Evolutionary conservation across 2,329 filamentous ascomycete genomes (phyloP).

Genomic region (Phialophora verrucosa): DNA sequence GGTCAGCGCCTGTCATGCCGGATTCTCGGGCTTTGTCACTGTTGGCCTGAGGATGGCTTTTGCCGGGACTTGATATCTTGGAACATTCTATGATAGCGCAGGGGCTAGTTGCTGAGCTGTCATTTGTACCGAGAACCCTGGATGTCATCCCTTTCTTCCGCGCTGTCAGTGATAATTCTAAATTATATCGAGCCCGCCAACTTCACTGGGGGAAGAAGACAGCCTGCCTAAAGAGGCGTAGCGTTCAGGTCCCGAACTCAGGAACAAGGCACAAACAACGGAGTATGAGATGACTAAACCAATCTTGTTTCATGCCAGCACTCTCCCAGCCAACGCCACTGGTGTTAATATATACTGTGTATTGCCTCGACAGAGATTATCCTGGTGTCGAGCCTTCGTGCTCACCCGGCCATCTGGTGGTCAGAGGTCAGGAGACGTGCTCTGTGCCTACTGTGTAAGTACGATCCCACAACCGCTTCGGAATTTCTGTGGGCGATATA

Average conservation of each 20-base stretch:
- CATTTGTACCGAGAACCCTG: neutral
- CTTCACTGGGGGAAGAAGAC: slow-evolving; percentile 15
- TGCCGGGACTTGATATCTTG: neutral
- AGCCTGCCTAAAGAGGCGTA: slow-evolving; percentile 15
- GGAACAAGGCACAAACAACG: neutral
- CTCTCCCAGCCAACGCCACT: neutral
- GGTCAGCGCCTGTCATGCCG: slow-evolving; percentile 1
- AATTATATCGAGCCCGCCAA: neutral
- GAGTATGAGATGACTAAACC: slow-evolving; percentile 4
- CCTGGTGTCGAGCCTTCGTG: neutral
- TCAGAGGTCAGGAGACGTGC: neutral
- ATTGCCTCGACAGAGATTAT: neutral
- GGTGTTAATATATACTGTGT: neutral
- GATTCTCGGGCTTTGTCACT: slow-evolving; percentile 1
- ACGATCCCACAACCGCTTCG: neutral
- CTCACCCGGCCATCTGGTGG: neutral
- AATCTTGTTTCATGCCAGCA: neutral
- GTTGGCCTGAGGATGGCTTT: slow-evolving; percentile 7
- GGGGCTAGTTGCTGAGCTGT: slow-evolving; percentile 14
- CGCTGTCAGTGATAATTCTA: slow-evolving; percentile 12
- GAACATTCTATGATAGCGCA: slow-evolving; percentile 14
- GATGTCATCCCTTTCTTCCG: slow-evolving; percentile 13
- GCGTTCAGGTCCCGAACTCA: slow-evolving; percentile 4
- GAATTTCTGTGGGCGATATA: neutral
- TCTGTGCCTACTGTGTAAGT: neutral